These are phyloP conservation scores for Coemansia sp. DNA, from an alignment of 192 early-diverging fungal genomes.

Conservation along the genomic window DNA sequence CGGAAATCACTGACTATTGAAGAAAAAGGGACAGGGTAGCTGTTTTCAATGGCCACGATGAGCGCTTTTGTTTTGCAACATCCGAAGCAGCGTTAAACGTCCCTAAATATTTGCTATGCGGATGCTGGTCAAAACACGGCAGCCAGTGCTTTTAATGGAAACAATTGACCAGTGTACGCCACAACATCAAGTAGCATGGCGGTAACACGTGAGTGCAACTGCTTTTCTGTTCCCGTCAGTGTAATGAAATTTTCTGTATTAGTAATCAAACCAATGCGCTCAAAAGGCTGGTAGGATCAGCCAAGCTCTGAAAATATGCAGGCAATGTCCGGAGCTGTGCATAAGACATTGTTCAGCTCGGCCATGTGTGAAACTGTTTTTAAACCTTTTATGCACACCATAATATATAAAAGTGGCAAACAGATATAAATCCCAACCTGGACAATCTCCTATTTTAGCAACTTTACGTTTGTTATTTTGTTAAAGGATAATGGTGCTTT, in stretches of 20 bases:
- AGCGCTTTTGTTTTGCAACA: background rate
- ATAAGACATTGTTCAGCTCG: too few relatives aligned
- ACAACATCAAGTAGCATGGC: background rate
- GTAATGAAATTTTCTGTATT: too few relatives aligned
- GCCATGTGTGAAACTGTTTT: too few relatives aligned
- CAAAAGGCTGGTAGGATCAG: too few relatives aligned
- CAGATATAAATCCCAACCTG: too few relatives aligned
- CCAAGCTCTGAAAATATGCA: too few relatives aligned
- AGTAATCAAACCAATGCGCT: too few relatives aligned
- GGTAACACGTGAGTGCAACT: background rate
- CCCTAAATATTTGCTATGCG: background rate
- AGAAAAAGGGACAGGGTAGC: background rate
- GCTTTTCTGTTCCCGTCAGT: too few relatives aligned
- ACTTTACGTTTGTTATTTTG: background rate
- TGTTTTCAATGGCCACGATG: background rate
- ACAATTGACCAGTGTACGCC: background rate
- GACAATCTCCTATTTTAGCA: too few relatives aligned
- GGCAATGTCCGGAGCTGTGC: too few relatives aligned
- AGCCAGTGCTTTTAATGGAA: background rate
- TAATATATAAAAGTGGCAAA: too few relatives aligned
- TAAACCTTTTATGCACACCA: too few relatives aligned
- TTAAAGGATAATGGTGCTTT: conserved; percentile 63
- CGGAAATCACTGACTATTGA: background rate
- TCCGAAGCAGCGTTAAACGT: background rate
- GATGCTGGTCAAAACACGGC: background rate